Evolutionary conservation across 352 stramenopile genomes (phyloP), one percentile per base, ranked within the genome.

Genomic region (Globisporangium alternatum): DNA sequence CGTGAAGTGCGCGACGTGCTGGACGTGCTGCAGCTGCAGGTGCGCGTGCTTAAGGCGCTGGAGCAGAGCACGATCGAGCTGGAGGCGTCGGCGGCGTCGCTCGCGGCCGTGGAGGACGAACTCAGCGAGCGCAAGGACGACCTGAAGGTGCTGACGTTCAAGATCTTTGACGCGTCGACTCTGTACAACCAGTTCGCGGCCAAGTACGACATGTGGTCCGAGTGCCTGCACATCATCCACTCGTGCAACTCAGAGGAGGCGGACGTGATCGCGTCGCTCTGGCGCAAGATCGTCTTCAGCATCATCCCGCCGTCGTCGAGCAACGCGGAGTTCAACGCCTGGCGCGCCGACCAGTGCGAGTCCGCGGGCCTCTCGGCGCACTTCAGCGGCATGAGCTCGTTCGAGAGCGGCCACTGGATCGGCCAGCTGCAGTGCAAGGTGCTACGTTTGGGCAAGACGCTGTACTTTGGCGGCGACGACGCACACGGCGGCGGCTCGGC

Each of bases 171-270:
- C 33, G 85, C 86, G 9, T 90, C 87, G 21, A 86, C 83, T 10
- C 59, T 96, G 48, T 96, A 96, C 79, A 96, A 96, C 60, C 79
- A 85, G 47, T 96, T 91, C 59, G 85, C 87, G 0, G 83, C 78
- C 22, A 94, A 94, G 74, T 91, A 93, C 67, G 74, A 91, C 53
- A 88, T 96, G 79, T 96, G 87, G 87, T 80, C 82, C 1, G 87
- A 93, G 64, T 96, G 87, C 57, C 70, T 96, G 30, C 80, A 91
- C 55, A 94, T 96, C 56, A 93, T 96, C 54, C 82, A 92, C 56
- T 71, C 80, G 41, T 96, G 87, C 68, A 85, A 93, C 61, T 94
- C 87, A 2, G 85, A 96, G 60, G 87, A 94, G 60, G 72, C 72
- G 0, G 85, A 89, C 56, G 80, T 92, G 9, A 77, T 91, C 21